Conservation (phyloP, 106 monocot species). For the Apostasia ramifera region DNA sequence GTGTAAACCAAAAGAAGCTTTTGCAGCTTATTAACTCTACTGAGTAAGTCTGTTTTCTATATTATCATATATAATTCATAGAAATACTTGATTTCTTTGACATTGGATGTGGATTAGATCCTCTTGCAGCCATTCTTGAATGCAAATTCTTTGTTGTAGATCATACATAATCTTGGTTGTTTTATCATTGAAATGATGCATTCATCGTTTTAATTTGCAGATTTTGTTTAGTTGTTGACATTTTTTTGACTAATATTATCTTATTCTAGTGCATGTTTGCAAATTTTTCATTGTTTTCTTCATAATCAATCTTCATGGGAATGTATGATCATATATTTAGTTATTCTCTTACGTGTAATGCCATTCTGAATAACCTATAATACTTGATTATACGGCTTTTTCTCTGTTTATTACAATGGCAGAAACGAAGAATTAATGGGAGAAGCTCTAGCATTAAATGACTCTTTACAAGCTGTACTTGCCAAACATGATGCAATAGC, state of each 20-base stretch:
- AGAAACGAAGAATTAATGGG: conserved; percentile 85
- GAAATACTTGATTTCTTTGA: neutral
- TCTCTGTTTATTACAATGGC: neutral
- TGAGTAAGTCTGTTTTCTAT: conserved; percentile 31
- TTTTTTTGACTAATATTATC: too few relatives aligned
- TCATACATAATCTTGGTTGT: neutral
- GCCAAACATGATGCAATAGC: conserved; percentile 59
- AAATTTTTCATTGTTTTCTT: too few relatives aligned
- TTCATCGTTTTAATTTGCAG: neutral
- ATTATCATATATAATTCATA: neutral
- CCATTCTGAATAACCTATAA: neutral
- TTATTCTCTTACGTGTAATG: neutral
- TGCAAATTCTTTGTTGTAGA: neutral
- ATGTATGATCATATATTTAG: neutral
- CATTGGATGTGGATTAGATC: neutral
- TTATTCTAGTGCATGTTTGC: too few relatives aligned
- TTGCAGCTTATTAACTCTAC: conserved; percentile 60
- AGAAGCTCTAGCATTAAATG: conserved; percentile 69
- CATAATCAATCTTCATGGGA: too few relatives aligned
- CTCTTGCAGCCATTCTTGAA: neutral
- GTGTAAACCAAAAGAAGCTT: conserved; percentile 72
- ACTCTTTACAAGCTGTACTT: conserved; percentile 60
- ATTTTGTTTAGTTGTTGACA: neutral
- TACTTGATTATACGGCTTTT: neutral
- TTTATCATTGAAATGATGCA: neutral